These are phyloP conservation scores for Globisporangium middletonii DNA, from an alignment of 352 stramenopile genomes.

Conservation along the genomic window DNA sequence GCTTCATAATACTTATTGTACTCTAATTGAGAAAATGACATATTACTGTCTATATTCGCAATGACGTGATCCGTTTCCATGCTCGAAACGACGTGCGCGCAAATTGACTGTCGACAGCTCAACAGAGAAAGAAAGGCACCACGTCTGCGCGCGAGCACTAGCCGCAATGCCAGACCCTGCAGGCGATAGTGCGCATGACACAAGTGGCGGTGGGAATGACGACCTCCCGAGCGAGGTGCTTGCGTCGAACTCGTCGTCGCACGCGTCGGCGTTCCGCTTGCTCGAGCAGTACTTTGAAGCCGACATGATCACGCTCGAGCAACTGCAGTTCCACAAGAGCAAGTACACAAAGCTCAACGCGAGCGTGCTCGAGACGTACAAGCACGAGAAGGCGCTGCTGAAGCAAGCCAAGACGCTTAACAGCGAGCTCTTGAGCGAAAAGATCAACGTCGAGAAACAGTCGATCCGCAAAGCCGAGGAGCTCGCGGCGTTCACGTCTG, in stretches of 20 bases:
- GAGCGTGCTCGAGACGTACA: conserved; percentile 72
- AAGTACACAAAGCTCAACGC: conserved; percentile 70
- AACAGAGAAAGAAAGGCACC: no score
- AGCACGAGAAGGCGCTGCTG: conserved; percentile 75
- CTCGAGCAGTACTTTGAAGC: conserved; percentile 83
- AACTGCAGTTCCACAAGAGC: conserved; percentile 78
- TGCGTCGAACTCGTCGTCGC: conserved; percentile 40
- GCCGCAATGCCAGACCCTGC: not conserved
- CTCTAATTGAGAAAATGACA: no score
- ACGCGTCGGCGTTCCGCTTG: conserved; percentile 64
- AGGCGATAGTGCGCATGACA: not conserved
- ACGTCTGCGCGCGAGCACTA: no score
- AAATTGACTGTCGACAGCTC: not conserved
- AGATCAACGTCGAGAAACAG: conserved; percentile 86
- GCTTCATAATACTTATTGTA: no score
- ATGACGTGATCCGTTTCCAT: no score
- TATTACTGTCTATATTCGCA: no score
- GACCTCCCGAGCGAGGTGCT: conserved; percentile 22
- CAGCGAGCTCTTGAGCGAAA: conserved; percentile 75
- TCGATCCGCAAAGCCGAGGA: conserved; percentile 80
- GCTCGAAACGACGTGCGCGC: no score
- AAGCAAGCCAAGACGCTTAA: conserved; percentile 82
- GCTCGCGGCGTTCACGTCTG: conserved; percentile 53
- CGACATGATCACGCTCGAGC: conserved; percentile 74
- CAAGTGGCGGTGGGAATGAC: not conserved